phyloP scores from a whole-genome alignment of 139 green algal genomes.

The Volvox africanus region DNA sequence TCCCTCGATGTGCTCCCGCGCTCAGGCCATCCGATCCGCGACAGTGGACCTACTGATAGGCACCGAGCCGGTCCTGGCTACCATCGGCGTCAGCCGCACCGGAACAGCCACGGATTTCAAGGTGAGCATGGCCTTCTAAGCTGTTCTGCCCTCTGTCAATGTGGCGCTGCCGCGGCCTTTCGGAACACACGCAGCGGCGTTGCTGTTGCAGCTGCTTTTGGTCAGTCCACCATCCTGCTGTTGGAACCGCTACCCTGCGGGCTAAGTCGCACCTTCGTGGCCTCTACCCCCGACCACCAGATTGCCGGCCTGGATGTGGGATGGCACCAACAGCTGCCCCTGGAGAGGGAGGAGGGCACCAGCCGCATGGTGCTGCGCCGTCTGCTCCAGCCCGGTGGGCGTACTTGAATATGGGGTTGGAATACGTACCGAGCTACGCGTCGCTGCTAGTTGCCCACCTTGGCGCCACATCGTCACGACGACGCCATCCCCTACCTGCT shows the following conservation, averaged over 20 bases:
- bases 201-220: too few relatives aligned
- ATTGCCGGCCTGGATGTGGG: constrained; percentile 95
- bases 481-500: too few relatives aligned
- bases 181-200: too few relatives aligned
- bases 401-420: too few relatives aligned
- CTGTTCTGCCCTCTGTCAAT: too few relatives aligned
- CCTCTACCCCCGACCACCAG: constrained; percentile 50
- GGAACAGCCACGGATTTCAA: constrained; percentile 53
- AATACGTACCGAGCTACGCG: too few relatives aligned
- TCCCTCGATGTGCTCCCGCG: too few relatives aligned
- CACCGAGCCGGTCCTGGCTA: constrained; percentile 53
- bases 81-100: constrained; percentile 59
- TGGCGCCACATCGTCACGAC: too few relatives aligned
- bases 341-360: constrained; percentile 68
- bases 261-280: background rate
- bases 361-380: constrained; percentile 56
- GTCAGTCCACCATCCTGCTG: too few relatives aligned
- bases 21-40: constrained; percentile 81
- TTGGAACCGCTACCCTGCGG: too few relatives aligned
- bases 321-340: constrained; percentile 81
- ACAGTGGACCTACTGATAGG: constrained; percentile 88
- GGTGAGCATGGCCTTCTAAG: background rate
- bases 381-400: constrained; percentile 32
- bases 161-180: too few relatives aligned
- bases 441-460: too few relatives aligned